Conservation (phyloP, 495 filamentous ascomycete species). For the Talaromyces trachyspermus region DNA sequence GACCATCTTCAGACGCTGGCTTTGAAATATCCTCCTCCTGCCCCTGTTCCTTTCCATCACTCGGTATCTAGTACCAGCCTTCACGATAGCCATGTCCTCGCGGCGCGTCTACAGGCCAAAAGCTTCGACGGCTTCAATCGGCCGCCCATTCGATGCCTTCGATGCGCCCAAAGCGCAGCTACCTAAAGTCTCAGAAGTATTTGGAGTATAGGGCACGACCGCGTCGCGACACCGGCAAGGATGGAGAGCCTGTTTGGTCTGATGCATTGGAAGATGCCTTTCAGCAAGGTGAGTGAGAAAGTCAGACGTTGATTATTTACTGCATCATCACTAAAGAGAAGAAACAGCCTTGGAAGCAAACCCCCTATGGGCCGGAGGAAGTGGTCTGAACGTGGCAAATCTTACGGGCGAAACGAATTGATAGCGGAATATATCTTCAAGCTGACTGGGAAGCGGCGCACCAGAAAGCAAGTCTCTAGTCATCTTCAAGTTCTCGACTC, state of each 20-base stretch:
- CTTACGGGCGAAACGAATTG: constrained; percentile 83
- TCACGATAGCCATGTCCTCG: constrained; percentile 26
- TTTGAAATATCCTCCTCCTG: constrained; percentile 35
- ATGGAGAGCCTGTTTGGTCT: constrained; percentile 66
- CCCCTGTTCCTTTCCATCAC: constrained; percentile 22
- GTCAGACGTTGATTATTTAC: constrained; percentile 7
- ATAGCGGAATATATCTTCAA: constrained; percentile 76
- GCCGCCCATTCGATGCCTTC: constrained; percentile 22
- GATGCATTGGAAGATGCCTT: constrained; percentile 81
- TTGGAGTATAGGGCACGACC: constrained; percentile 64
- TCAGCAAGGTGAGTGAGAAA: constrained; percentile 62
- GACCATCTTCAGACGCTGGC: constrained; percentile 33
- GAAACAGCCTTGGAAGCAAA: constrained; percentile 69
- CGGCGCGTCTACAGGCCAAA: constrained; percentile 30
- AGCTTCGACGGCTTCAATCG: constrained; percentile 33
- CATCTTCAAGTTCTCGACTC: constrained; percentile 95
- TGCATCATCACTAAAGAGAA: constrained; percentile 7
- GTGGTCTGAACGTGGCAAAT: constrained; percentile 60
- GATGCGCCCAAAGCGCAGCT: constrained; percentile 31
- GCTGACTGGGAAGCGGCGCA: constrained; percentile 56
- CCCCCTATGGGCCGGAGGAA: constrained; percentile 80
- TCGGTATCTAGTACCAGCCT: constrained; percentile 21
- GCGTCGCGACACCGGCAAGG: constrained; percentile 45
- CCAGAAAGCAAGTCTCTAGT: constrained; percentile 87
- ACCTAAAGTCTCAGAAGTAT: constrained; percentile 43